Base-by-base conservation (phyloP, 2,329 filamentous ascomycete species). In the Sarocladium strictum region DNA sequence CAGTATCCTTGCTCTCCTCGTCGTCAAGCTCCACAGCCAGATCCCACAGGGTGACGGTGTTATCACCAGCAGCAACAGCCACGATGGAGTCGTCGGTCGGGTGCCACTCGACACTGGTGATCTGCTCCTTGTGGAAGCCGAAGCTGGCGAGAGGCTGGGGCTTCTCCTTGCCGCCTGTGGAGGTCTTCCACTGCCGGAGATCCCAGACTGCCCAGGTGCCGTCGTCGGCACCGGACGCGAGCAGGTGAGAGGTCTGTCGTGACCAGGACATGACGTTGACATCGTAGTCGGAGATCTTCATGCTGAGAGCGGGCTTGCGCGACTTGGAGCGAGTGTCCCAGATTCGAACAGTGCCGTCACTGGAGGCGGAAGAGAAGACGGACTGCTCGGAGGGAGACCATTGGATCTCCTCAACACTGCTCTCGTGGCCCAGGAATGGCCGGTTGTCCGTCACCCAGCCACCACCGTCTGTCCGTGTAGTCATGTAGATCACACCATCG, bases 241-340 rank as follows among this genome's bases (percentile, higher is more conserved):
- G 84, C 33, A 99, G 82, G 69, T 97, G 91, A 21, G 85, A 83
- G 1, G 92, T 96, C 71, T 92, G 86, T 43, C 81, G 83, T 35
- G 91, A 96, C 94, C 94, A 99, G 57, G 89, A 94, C 74, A 97
- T 87, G 58, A 99, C 94, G 67, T 99, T 99, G 65, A 97, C 90
- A 65, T 99, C 94, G 51, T 85, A 85, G 55, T 83, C 77, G 67
- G 88, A 94, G 60, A 94, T 86, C 66, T 90, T 83, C 56, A 97
- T 87, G 55, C 87, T 90, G 57, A 99, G 81, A 43, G 91, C 92
- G n/a, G 91, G 84, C 67, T 87, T 89, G 59, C 89, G 86, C 60
- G 86, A 90, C 78, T 97, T 97, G 69, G 88, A 92, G 53, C 94
- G 85, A 19, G 94, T 83, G 66, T 99, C 94, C 92, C 94, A 99